These are phyloP conservation scores for Auricularia cornea DNA, from an alignment of 768 basidiomycete genomes.

Conservation along the genomic window DNA sequence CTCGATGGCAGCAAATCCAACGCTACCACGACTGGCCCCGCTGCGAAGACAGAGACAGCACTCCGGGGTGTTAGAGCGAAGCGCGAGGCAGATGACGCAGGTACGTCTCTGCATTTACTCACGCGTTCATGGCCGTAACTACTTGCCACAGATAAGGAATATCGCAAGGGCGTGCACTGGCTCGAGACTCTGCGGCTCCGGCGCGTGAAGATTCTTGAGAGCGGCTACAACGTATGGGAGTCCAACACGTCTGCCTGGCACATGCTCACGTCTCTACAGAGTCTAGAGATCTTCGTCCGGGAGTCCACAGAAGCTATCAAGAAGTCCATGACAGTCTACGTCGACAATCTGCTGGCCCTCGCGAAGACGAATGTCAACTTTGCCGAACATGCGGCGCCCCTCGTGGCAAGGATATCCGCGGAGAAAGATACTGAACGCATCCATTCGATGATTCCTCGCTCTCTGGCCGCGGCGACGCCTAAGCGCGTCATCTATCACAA, in stretches of 20 bases:
- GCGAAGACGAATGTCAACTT: slow-evolving; percentile 67
- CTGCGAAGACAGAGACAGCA: slow-evolving; percentile 50
- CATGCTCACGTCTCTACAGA: slow-evolving; percentile 37
- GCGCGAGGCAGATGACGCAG: slow-evolving; percentile 86
- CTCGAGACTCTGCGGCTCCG: slow-evolving; percentile 82
- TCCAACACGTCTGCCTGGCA: background rate
- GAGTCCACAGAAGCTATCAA: slow-evolving; percentile 63
- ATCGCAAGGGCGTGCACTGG: slow-evolving; percentile 84
- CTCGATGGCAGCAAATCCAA: slow-evolving; percentile 60
- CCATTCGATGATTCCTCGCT: slow-evolving; percentile 47
- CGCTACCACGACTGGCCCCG: slow-evolving; percentile 51
- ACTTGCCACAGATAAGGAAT: slow-evolving; percentile 64
- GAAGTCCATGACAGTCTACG: slow-evolving; percentile 58
- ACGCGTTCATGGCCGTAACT: too few species aligned
- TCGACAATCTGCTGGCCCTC: slow-evolving; percentile 76
- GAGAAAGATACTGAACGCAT: slow-evolving; percentile 59
- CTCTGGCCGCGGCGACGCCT: slow-evolving; percentile 57
- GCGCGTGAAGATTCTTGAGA: slow-evolving; percentile 72
- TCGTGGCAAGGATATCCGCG: slow-evolving; percentile 60
- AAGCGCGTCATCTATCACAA: slow-evolving; percentile 70
- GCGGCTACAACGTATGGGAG: slow-evolving; percentile 64
- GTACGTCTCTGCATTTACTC: too few species aligned
- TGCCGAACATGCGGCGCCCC: slow-evolving; percentile 50
- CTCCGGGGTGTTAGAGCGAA: slow-evolving; percentile 74
- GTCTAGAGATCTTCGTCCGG: slow-evolving; percentile 67